Evolutionary conservation across 352 stramenopile genomes (phyloP).

Genomic region (Phytophthora agathidicida): DNA sequence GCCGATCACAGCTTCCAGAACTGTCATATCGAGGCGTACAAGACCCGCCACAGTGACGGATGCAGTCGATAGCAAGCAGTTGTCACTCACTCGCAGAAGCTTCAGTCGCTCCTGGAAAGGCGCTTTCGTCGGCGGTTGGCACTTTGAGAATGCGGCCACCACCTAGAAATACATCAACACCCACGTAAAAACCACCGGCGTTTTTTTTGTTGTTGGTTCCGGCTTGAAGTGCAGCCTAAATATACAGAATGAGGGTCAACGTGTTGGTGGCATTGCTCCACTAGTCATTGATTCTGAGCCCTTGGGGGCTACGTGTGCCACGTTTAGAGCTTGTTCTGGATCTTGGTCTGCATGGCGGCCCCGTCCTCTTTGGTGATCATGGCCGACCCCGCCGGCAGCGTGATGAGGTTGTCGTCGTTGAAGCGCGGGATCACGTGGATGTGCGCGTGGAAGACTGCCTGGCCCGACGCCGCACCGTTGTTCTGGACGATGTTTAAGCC

Average conservation of each 20-base stretch:
- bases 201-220: conserved; percentile 24
- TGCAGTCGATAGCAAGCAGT: no score
- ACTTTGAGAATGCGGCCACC: conserved; percentile 26
- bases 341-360: conserved; percentile 67
- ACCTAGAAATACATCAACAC: conserved; percentile 23
- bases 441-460: conserved; percentile 83
- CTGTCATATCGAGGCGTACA: conserved; percentile 30
- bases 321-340: conserved; percentile 72
- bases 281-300: no score
- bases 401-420: conserved; percentile 59
- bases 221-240: conserved; percentile 20
- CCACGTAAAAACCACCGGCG: conserved; percentile 22
- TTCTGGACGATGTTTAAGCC: conserved; percentile 88
- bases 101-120: not conserved
- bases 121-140: conserved; percentile 18
- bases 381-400: conserved; percentile 47
- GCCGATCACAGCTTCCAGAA: conserved; percentile 25
- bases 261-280: no score
- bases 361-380: conserved; percentile 79
- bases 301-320: not conserved
- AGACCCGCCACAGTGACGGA: no score
- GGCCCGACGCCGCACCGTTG: conserved; percentile 67
- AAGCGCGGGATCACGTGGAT: conserved; percentile 86
- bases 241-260: conserved; percentile 20
- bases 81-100: no score